Conservation (phyloP, 2,329 filamentous ascomycete species). For the Sclerotinia subarctica region DNA sequence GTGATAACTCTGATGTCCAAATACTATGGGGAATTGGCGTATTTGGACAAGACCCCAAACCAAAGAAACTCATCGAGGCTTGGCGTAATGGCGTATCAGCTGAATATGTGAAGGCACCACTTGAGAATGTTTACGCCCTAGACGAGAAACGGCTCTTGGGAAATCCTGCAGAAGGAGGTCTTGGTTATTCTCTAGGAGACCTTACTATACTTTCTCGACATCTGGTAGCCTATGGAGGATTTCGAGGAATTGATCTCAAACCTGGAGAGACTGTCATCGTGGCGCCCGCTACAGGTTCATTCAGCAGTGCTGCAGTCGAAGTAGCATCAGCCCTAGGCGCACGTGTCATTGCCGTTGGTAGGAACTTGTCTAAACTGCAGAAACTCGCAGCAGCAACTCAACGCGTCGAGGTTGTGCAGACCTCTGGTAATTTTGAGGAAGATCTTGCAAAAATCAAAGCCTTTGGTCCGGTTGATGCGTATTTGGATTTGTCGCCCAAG, state of each 20-base stretch:
- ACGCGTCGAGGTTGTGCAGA: constrained; percentile 42
- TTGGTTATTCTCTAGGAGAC: constrained; percentile 24
- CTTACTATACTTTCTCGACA: constrained; percentile 31
- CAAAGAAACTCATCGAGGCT: constrained; percentile 35
- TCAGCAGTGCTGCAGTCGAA: constrained; percentile 44
- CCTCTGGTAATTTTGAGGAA: constrained; percentile 42
- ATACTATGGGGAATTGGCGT: constrained; percentile 38
- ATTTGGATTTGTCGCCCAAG: constrained; percentile 47
- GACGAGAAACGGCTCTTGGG: constrained; percentile 37
- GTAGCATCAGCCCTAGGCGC: constrained; percentile 49
- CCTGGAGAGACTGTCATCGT: constrained; percentile 48
- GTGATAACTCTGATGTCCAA: constrained; percentile 38
- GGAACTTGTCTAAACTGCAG: constrained; percentile 42
- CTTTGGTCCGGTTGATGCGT: constrained; percentile 42
- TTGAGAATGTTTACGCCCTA: constrained; percentile 41
- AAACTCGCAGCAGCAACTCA: constrained; percentile 36
- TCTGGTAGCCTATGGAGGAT: constrained; percentile 47
- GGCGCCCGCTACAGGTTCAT: constrained; percentile 47
- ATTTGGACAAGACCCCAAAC: constrained; percentile 30
- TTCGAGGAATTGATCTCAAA: constrained; percentile 44
- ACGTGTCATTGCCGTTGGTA: constrained; percentile 49
- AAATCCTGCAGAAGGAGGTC: constrained; percentile 19
- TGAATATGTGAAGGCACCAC: constrained; percentile 39
- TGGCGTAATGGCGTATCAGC: constrained; percentile 40
- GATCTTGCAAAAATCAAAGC: constrained; percentile 26